phyloP scores from a whole-genome alignment of 805 yeast genomes.

The Candida montana region DNA sequence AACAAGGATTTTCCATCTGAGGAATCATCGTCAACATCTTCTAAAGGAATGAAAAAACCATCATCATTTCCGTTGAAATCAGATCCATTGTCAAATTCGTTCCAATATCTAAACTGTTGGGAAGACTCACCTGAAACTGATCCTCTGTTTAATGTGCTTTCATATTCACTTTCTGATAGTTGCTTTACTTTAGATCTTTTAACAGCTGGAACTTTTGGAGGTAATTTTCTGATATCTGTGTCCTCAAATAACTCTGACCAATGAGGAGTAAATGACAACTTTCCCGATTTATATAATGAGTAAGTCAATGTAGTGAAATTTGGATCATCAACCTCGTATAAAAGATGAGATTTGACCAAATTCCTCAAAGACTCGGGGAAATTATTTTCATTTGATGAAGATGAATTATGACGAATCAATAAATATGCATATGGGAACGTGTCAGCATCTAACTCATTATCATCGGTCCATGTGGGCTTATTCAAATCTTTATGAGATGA shows the following conservation, averaged over 20 bases:
- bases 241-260: constrained; percentile 33
- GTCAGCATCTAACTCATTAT: constrained; percentile 9
- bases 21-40: constrained; percentile 26
- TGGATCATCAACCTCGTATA: constrained; percentile 36
- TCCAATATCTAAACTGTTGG: constrained; percentile 47
- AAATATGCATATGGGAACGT: constrained; percentile 45
- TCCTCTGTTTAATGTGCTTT: background rate
- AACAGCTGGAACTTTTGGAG: constrained; percentile 21
- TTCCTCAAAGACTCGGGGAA: constrained; percentile 27
- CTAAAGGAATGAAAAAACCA: constrained; percentile 31
- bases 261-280: constrained; percentile 29
- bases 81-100: constrained; percentile 60
- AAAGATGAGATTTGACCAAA: constrained; percentile 42
- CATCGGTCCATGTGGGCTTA: constrained; percentile 13
- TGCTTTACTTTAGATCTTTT: constrained; percentile 4
- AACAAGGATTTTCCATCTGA: constrained; percentile 11
- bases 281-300: constrained; percentile 25
- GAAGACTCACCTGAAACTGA: constrained; percentile 15
- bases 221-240: constrained; percentile 43
- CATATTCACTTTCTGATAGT: background rate
- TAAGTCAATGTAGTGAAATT: constrained; percentile 31
- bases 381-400: constrained; percentile 20
- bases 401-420: constrained; percentile 41
- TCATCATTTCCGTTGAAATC: constrained; percentile 41
- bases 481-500: constrained; percentile 11